phyloP scores from a whole-genome alignment of 2,329 filamentous ascomycete species.

The Orbilia oligospora region DNA sequence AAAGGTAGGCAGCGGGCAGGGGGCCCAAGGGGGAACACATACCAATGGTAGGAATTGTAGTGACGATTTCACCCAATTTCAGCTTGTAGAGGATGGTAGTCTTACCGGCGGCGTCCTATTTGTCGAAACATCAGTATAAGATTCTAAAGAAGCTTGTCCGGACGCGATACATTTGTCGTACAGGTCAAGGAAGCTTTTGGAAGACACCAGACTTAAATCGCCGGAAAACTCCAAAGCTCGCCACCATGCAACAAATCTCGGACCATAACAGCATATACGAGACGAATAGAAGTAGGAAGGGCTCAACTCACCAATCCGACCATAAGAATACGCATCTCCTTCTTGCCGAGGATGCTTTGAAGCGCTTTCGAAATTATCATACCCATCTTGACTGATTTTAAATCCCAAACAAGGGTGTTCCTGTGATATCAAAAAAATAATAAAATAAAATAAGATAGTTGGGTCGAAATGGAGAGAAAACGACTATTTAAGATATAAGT shows the following conservation, averaged over 20 bases:
- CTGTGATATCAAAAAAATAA: constrained; percentile 27
- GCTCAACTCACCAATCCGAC: constrained; percentile 80
- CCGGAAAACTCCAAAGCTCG: background rate
- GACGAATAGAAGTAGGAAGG: background rate
- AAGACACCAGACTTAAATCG: constrained; percentile 27
- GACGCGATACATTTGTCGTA: background rate
- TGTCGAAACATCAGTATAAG: constrained; percentile 3
- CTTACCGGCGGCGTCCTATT: constrained; percentile 92
- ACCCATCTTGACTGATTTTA: constrained; percentile 82
- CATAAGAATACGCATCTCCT: constrained; percentile 99
- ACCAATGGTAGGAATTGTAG: constrained; percentile 98
- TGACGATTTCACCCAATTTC: constrained; percentile 99
- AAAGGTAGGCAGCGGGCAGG: constrained; percentile 60
- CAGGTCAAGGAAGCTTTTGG: background rate
- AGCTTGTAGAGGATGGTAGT: constrained; percentile 99
- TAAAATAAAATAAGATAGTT: background rate
- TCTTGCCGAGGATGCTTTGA: constrained; percentile 97
- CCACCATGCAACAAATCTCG: constrained; percentile 7
- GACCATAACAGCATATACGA: background rate
- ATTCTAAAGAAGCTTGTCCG: background rate
- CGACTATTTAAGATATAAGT: constrained; percentile 30
- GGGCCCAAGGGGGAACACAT: constrained; percentile 67
- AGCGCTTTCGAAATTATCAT: constrained; percentile 97
- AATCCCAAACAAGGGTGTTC: constrained; percentile 65
- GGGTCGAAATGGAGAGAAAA: constrained; percentile 7